A percentile compares a stretch with the other conserved stretches of the same genome.
phyloP scores from a whole-genome alignment of 1,139 yeast species.

The Ogataea hybrid region DNA sequence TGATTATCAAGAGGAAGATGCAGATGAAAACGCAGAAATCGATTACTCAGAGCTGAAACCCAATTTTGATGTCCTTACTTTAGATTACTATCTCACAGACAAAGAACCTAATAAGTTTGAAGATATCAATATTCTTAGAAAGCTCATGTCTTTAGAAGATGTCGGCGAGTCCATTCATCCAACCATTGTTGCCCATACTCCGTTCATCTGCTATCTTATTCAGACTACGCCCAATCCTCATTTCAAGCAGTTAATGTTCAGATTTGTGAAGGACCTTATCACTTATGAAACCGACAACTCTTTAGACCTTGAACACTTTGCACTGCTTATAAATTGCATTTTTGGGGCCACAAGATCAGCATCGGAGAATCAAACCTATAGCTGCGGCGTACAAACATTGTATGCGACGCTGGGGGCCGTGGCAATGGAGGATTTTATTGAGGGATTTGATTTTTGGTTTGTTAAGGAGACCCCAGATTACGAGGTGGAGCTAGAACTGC shows the following conservation, averaged over 20 bases:
- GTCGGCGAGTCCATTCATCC: conserved; percentile 8
- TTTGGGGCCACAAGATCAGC: conserved; percentile 10
- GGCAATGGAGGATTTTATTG: conserved; percentile 14
- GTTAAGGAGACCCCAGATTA: conserved; percentile 3
- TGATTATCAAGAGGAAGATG: conserved; percentile 10
- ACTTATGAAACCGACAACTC: conserved; percentile 17
- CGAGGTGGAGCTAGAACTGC: conserved; percentile 18
- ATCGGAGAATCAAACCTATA: conserved; percentile 10
- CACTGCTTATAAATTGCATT: conserved; percentile 13
- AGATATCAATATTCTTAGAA: conserved; percentile 12
- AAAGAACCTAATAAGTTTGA: conserved; percentile 7
- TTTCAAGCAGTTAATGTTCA: conserved; percentile 13
- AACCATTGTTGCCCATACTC: conserved; percentile 7
- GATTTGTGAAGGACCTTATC: conserved; percentile 16
- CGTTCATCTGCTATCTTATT: conserved; percentile 14
- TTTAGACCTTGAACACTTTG: conserved; percentile 14
- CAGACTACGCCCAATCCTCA: conserved; percentile 14
- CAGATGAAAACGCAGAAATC: conserved; percentile 7
- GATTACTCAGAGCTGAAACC: conserved; percentile 8
- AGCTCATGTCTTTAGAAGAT: conserved; percentile 14
- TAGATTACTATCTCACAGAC: conserved; percentile 9
- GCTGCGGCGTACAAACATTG: conserved; percentile 15
- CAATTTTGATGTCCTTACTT: conserved; percentile 10
- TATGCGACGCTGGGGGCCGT: conserved; percentile 15
- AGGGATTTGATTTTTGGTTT: conserved; percentile 18